Base-by-base conservation (phyloP, 1,284 basidiomycete species). In the Puccinia triticina region DNA sequence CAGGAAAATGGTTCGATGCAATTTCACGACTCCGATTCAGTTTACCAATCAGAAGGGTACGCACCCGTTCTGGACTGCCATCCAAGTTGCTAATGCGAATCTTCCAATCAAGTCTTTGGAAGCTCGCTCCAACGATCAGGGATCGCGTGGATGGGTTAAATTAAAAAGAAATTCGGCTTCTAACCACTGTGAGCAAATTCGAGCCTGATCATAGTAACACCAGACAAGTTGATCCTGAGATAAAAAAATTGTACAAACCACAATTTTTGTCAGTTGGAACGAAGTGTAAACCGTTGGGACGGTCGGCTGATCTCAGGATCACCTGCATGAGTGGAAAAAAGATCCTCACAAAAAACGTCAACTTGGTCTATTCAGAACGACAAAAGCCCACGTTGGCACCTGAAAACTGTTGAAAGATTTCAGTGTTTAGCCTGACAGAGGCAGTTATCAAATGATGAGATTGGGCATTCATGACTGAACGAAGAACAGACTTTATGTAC, bases 161-260 rank as follows among this genome's bases (percentile, higher is more conserved):
- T 34, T 69, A 11, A 46, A 12, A 21, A 43, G 79, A 53, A 21
- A 66, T 16, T 61, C 69, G 4, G 43, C 23, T 16, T 57, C 55
- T 12, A 74, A 81, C 46, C 48, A 59, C 73, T 81, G 79, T 81
- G 37, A 37, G 79, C 23, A 23, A 23, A 16, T 43, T 40, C 29
- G 5, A 37, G 14, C 2, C n/a, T 53, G 21, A 53, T 53, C 50
- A 53, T 53, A n/a, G 4, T 61, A 2, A 23, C 34, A n/a, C 57
- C 40, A 71, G 32, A 40, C 18, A 16, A 37, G 0, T n/a, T 26
- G 21, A 34, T 48, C 21, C 57, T 43, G 37, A 69, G 40, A 43
- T 4, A 43, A 43, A 43, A 43, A 43, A 43, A 43, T 43, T 12
- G 14, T 11, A 16, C 4, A 34, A 3, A 29, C 32, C 29, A n/a